Evolutionary conservation across 2,329 filamentous ascomycete genomes (phyloP).

Genomic region (Cercospora berteroae): DNA sequence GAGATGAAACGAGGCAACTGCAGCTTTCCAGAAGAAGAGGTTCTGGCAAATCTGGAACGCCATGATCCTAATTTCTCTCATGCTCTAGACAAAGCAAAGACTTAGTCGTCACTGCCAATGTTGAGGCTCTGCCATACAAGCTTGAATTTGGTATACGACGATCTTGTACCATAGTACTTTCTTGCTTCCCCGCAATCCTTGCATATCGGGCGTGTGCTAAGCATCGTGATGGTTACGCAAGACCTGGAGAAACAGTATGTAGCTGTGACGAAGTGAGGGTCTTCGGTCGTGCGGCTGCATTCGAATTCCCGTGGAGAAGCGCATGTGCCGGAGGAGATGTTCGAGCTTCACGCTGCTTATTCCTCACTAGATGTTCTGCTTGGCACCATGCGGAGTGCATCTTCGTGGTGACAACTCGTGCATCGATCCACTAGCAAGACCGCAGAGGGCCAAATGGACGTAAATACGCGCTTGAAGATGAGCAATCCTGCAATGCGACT

Average conservation of each 20-base stretch:
- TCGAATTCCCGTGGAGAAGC: background rate
- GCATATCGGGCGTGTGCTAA: background rate
- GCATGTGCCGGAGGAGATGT: background rate
- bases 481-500: background rate
- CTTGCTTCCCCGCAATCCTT: background rate
- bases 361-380: background rate
- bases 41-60: background rate
- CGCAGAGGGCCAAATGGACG: background rate
- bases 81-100: background rate
- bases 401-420: background rate
- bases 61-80: background rate
- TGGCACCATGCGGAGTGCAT: background rate
- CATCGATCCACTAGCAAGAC: background rate
- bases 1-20: background rate
- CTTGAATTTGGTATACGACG: background rate
- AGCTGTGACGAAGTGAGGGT: background rate
- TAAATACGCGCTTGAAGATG: background rate
- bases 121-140: background rate
- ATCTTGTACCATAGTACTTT: background rate
- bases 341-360: background rate
- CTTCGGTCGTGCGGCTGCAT: background rate
- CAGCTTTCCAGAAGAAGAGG: background rate
- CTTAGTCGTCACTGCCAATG: background rate
- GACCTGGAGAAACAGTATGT: background rate
- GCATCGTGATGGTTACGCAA: slow-evolving; percentile 1